Percentiles rank a stretch among this genome's conserved stretches.
Evolutionary conservation across 1,284 basidiomycete genomes (phyloP).

Genomic region (Exobasidium rhododendri): DNA sequence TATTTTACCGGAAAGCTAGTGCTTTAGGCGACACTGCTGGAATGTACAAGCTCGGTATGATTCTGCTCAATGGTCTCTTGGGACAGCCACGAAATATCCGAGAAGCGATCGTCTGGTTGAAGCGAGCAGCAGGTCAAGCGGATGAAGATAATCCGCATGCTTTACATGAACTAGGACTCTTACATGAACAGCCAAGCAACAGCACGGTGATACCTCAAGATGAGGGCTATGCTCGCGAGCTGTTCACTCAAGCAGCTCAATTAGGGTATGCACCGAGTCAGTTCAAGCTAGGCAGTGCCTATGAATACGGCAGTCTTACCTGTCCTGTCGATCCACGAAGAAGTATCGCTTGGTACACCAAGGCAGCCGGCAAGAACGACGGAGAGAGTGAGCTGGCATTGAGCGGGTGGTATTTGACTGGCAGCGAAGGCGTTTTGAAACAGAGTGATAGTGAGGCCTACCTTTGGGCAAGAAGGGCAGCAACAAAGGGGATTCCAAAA

Average conservation of each 20-base stretch:
- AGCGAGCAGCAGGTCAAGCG: constrained; percentile 90
- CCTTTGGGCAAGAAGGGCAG: constrained; percentile 58
- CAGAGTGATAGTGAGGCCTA: constrained; percentile 98
- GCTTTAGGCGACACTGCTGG: constrained; percentile 93
- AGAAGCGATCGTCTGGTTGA: constrained; percentile 91
- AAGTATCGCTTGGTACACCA: constrained; percentile 97
- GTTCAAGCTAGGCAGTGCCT: constrained; percentile 90
- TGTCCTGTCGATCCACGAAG: constrained; percentile 89
- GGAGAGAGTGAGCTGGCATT: constrained; percentile 90
- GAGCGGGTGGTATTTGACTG: constrained; percentile 92
- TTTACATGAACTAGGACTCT: constrained; percentile 86
- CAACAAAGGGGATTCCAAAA: constrained; percentile 57
- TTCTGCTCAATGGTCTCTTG: constrained; percentile 79
- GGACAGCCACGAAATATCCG: constrained; percentile 80
- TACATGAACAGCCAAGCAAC: constrained; percentile 66
- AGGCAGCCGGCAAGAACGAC: constrained; percentile 91
- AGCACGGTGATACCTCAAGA: constrained; percentile 61
- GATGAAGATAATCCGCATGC: constrained; percentile 99
- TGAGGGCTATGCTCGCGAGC: constrained; percentile 74
- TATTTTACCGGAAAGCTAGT: constrained; percentile 95
- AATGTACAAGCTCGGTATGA: constrained; percentile 99
- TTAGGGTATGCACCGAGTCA: constrained; percentile 90
- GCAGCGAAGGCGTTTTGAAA: constrained; percentile 81
- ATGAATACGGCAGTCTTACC: constrained; percentile 83
- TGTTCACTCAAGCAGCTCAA: constrained; percentile 88